Base-by-base conservation (phyloP, 2,329 filamentous ascomycete genomes). In the Ascochyta clinopodiicola region DNA sequence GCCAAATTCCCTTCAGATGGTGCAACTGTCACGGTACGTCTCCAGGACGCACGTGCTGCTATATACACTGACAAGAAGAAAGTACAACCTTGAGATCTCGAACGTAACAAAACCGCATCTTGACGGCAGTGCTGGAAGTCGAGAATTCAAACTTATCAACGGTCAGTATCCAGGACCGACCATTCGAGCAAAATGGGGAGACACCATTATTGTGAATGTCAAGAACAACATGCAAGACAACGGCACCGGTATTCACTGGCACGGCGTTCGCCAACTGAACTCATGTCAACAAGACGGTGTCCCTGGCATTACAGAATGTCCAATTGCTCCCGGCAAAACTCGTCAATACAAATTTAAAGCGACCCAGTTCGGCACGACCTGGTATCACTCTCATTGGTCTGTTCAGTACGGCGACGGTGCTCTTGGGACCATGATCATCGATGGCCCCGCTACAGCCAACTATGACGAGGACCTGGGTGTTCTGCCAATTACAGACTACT, bases 91-190 rank as follows among this genome's bases (percentile, higher is more conserved):
- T 3, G 71, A 74, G 25, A 72, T 80, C 36, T 75, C 76, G 3
- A 78, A 80, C 49, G 70, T 69, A 4, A 79, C 78, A 4, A 51
- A 44, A 32, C 67, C 70, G 43, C 74, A 77, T 43, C 70, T 75
- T 2, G 77, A 80, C 63, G 78, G 78, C 32, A 58, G 64, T 70
- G 52, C 73, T 61, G 48, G 68, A 65, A 60, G 67, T 55, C 42
- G 74, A 66, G 55, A 45, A 12, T 74, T 70, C 63, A 67, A 71
- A 51, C 78, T 90, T 56, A 67, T 75, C 46, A 75, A 75, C 27
- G 84, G 83, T 8, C 81, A 85, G 38, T 88, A 84, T 57, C 89
- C 89, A 0, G 89, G 87, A 0, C 89, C 89, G 7, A 51, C 60
- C 4, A 60, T 72, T 17, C 66, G 69, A 47, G 70, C 65, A 25